phyloP scores from a whole-genome alignment of 495 filamentous ascomycete species.

The Lasiosphaeria ovina region DNA sequence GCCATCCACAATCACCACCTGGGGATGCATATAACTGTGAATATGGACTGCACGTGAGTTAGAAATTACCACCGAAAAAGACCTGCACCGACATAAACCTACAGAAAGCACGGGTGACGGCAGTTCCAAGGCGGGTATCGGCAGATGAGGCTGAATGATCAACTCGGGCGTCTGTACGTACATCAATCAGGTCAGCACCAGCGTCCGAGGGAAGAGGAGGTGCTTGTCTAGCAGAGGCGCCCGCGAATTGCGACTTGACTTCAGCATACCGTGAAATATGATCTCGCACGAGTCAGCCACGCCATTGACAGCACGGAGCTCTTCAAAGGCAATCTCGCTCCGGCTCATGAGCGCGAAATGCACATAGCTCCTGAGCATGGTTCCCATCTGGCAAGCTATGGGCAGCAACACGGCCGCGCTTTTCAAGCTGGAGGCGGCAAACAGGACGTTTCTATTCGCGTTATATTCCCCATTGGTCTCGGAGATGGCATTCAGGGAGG shows the following conservation, averaged over 20 bases:
- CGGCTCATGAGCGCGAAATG: slow-evolving; percentile 59
- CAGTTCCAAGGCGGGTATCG: slow-evolving; percentile 46
- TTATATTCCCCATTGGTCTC: slow-evolving; percentile 34
- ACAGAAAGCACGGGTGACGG: slow-evolving; percentile 43
- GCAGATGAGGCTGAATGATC: slow-evolving; percentile 51
- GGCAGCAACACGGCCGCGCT: slow-evolving; percentile 57
- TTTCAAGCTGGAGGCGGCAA: slow-evolving; percentile 55
- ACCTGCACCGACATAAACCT: slow-evolving; percentile 14
- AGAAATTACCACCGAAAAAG: slow-evolving; percentile 3
- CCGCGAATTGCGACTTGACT: background rate
- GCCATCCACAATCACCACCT: slow-evolving; percentile 54
- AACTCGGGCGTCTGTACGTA: slow-evolving; percentile 50
- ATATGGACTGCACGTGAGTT: slow-evolving; percentile 41
- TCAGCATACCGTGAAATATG: slow-evolving; percentile 51
- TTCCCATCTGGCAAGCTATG: slow-evolving; percentile 60
- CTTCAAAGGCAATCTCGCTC: slow-evolving; percentile 50
- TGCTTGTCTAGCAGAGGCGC: no score
- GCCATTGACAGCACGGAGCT: slow-evolving; percentile 56
- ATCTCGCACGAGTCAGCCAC: slow-evolving; percentile 52
- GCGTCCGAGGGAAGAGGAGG: no score
- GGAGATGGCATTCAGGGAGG: slow-evolving; percentile 38
- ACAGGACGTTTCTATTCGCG: slow-evolving; percentile 56
- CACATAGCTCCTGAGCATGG: slow-evolving; percentile 54
- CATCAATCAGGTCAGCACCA: slow-evolving; percentile 1
- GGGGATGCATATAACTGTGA: slow-evolving; percentile 56